Evolutionary conservation across 2,329 filamentous ascomycete species (phyloP), one percentile per base, ranked within the genome.

Genomic region (Diaporthe vaccinii): DNA sequence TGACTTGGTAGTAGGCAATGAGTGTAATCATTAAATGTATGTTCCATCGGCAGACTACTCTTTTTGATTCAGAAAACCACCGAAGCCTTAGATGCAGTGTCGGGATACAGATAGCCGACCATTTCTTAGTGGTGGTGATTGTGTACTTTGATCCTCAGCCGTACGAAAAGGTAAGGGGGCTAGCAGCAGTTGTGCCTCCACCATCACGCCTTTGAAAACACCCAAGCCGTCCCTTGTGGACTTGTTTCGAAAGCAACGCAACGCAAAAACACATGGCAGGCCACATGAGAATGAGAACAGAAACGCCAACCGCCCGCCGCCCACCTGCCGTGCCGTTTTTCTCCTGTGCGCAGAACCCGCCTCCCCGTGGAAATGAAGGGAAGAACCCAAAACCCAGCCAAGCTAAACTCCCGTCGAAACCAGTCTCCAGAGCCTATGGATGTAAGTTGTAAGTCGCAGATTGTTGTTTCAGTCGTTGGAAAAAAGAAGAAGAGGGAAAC

Each of bases 121-220:
- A 55, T 14, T 4, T 20, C 17, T 44, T 7, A 62, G 17, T 57
- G 22, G 39, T 41, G 39, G 71, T 34, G 51, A 17, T 53, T 57
- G 49, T 65, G 44, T 62, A n/a, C 39, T 73, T 55, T 55, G 58
- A 55, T 73, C 71, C 55, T 57, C 71, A 65, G 46, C 46, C 58
- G 31, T 62, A 36, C 3, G 25, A 44, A 22, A 34, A 12, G 58
- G 12, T 15, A 44, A 44, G 17, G 3, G 39, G 22, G 15, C 14
- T 20, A 65, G 12, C 46, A 28, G 34, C 25, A 31, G 25, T 49
- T 46, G 20, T 55, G 22, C 65, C 46, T 69, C 22, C 49, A 69
- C 34, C 34, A 69, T 12, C 65, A 31, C 49, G 65, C 65, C 34
- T 53, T 10, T 36, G 3, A 41, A 41, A 41, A 65, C n/a, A 69